Base-by-base conservation (phyloP, 306 rosid genomes). In the Medicago arabica region DNA sequence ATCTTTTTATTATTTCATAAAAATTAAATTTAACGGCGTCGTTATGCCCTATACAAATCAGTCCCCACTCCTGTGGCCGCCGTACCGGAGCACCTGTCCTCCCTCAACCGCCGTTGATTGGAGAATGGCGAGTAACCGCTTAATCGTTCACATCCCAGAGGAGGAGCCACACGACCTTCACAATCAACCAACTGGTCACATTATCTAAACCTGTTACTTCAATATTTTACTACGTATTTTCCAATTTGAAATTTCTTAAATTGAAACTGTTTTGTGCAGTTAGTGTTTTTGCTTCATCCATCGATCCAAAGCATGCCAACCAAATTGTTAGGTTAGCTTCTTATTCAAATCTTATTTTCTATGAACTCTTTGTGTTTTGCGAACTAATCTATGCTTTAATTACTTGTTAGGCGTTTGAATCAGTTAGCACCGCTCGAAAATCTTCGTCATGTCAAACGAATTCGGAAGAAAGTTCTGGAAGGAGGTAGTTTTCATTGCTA, bases 391-490 rank as follows among this genome's bases (percentile, higher is more conserved):
- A 8, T 25, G 25, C 17, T 77, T 73, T 21, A 62, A 41, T 77
- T 57, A 65, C 17, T 72, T 80, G 25, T 53, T 66, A 95, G 98
- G 89, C 85, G 78, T 55, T 83, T 95, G 74, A 90, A 90, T 85
- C 87, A 82, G 69, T 74, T 86, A 72, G 92, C 87, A 0, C 97
- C 96, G 0, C 87, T 90, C 19, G 93, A 92, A 82, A 71, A 69
- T 82, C 91, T 89, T 34, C 87, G 87, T 21, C 98, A 95, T 21
- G 90, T 89, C 61, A 92, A 92, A 78, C 92, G 98, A 65, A 84
- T 95, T 75, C 85, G 67, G 65, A 95, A 95, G 89, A 87, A 88
- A 62, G 72, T 41, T 63, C 71, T 87, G 5, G 79, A 85, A 86
- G 93, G 84, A 80, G 93, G 91, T 86, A 57, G 6, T 57, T 71